A percentile compares a stretch with the other conserved stretches of the same genome.
These are phyloP conservation scores for Xylaria cubensis DNA, from an alignment of 495 filamentous ascomycete genomes.

Conservation along the genomic window DNA sequence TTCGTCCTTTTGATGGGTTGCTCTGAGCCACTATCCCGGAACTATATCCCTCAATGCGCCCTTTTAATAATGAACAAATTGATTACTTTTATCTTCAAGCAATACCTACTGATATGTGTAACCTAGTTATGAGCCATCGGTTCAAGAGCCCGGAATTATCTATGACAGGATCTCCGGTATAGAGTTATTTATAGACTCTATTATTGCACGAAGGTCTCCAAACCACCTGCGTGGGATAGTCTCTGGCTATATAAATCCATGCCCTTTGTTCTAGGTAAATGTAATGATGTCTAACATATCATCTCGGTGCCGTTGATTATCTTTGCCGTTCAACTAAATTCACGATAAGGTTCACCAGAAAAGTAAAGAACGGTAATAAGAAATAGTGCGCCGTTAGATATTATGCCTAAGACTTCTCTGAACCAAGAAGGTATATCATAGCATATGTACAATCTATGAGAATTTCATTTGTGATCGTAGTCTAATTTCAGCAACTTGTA, in stretches of 20 bases:
- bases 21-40: conserved; percentile 1
- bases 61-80: neutral
- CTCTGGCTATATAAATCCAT: too few species aligned
- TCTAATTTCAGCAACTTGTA: neutral
- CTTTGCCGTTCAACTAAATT: neutral
- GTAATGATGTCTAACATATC: neutral
- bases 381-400: neutral
- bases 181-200: too few species aligned
- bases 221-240: too few species aligned
- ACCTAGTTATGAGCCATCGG: neutral
- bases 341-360: neutral
- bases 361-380: neutral
- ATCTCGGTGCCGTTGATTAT: neutral
- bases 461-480: neutral
- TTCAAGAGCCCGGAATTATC: neutral
- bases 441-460: neutral
- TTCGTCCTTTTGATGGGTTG: neutral
- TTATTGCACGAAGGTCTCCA: too few species aligned
- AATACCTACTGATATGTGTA: neutral
- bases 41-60: neutral
- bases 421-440: neutral
- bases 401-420: neutral
- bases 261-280: too few species aligned
- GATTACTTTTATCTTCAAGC: neutral
- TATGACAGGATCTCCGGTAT: neutral